Evolutionary conservation across 306 rosid genomes (phyloP).

Genomic region (Citrullus mucosospermus): DNA sequence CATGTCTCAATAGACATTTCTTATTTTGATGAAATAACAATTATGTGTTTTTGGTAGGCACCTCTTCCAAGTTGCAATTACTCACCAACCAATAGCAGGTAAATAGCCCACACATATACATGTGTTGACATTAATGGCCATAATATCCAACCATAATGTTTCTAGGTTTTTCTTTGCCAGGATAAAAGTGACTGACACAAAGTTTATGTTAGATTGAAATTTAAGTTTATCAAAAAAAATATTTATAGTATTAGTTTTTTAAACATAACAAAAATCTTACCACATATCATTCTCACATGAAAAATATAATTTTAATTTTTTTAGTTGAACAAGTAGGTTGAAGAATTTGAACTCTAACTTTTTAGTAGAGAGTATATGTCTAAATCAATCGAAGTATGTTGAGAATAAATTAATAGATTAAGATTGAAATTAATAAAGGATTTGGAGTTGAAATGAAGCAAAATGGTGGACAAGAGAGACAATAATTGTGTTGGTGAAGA

Average conservation of each 20-base stretch:
- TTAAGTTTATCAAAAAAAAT: not conserved
- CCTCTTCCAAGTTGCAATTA: not conserved
- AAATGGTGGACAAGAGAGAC: not conserved
- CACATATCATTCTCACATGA: too few species aligned
- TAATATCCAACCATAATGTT: not conserved
- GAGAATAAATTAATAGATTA: not conserved
- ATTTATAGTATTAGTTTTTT: too few species aligned
- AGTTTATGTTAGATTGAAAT: not conserved
- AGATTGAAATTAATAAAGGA: not conserved
- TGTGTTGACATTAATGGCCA: not conserved
- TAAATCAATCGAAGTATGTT: too few species aligned
- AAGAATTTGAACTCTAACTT: too few species aligned
- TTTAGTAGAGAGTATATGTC: too few species aligned
- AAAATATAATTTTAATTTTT: too few species aligned
- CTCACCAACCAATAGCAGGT: not conserved
- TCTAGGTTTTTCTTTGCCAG: too few species aligned
- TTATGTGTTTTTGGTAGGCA: not conserved
- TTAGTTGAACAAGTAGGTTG: too few species aligned
- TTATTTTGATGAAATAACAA: not conserved
- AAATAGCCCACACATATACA: not conserved
- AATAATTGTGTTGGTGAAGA: not conserved
- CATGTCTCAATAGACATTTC: not conserved
- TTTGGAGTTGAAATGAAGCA: constrained; percentile 8
- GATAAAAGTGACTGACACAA: too few species aligned
- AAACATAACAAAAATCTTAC: too few species aligned